Conservation (phyloP, 495 filamentous ascomycete species). For the Aspergillus avenaceus region DNA sequence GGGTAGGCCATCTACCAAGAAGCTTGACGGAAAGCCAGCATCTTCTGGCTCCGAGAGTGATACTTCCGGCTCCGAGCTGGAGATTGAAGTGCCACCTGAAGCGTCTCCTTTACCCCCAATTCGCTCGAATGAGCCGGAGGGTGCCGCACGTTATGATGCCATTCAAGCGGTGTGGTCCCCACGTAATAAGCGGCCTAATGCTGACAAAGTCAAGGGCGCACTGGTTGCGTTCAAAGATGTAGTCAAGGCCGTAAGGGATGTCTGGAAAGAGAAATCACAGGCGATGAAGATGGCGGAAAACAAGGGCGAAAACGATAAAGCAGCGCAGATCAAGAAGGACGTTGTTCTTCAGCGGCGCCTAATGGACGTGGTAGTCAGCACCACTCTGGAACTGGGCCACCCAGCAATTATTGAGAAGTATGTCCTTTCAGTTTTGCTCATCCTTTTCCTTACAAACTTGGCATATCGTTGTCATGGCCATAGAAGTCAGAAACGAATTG, state of each 20-base stretch:
- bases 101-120: conserved; percentile 48
- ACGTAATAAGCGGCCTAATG: conserved; percentile 39
- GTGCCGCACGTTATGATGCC: conserved; percentile 58
- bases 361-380: conserved; percentile 55
- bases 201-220: conserved; percentile 47
- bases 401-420: conserved; percentile 63
- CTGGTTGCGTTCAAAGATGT: conserved; percentile 59
- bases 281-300: conserved; percentile 56
- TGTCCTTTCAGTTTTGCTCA: conserved; percentile 27
- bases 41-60: conserved; percentile 46
- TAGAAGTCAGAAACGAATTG: conserved; percentile 33
- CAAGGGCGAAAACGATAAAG: conserved; percentile 40
- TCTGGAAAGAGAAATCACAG: conserved; percentile 56
- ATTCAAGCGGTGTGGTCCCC: conserved; percentile 63
- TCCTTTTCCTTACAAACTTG: conserved; percentile 7
- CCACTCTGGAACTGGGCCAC: conserved; percentile 59
- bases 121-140: conserved; percentile 48
- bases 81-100: conserved; percentile 44
- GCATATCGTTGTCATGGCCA: conserved; percentile 26
- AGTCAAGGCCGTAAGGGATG: conserved; percentile 57
- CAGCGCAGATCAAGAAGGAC: conserved; percentile 35
- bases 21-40: conserved; percentile 28
- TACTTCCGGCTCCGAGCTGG: conserved; percentile 45
- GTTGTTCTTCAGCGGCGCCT: conserved; percentile 56
- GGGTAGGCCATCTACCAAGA: conserved; percentile 18